These are phyloP conservation scores for Xylaria sp. DNA, from an alignment of 2,329 filamentous ascomycete genomes.

Conservation along the genomic window DNA sequence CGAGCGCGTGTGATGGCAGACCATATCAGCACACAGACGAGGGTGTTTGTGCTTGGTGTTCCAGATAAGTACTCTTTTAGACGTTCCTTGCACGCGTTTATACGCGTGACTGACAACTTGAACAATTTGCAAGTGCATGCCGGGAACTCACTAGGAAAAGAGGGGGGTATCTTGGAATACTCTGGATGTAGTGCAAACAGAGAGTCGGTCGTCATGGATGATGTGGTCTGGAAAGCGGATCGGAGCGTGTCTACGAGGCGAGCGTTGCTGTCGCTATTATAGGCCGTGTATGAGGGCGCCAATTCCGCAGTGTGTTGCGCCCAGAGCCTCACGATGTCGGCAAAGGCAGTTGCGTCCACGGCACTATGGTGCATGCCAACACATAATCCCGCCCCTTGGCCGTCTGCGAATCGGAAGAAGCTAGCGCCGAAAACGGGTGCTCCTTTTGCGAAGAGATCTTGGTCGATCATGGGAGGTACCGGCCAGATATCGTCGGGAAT, in stretches of 20 bases:
- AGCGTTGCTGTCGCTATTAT: neutral
- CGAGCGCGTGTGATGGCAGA: constrained; percentile 2
- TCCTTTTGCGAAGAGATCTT: neutral
- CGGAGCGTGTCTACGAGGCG: neutral
- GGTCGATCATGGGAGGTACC: neutral
- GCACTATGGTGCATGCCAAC: neutral
- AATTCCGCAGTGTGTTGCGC: neutral
- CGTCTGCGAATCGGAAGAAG: neutral
- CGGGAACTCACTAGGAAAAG: neutral
- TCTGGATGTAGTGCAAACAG: neutral
- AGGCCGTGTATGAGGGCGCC: neutral
- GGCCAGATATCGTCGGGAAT: neutral
- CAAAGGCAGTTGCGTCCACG: neutral
- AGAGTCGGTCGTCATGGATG: neutral
- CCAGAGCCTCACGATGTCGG: constrained; percentile 2
- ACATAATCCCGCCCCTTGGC: neutral
- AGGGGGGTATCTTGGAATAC: neutral
- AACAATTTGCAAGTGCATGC: neutral
- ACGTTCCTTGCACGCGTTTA: neutral
- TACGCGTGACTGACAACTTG: neutral
- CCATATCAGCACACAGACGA: neutral
- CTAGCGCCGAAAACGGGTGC: neutral
- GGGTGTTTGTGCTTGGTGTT: neutral
- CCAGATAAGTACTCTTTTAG: neutral
- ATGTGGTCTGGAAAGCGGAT: neutral